phyloP scores from a whole-genome alignment of 495 filamentous ascomycete species.

The Tuber umbilicatum region DNA sequence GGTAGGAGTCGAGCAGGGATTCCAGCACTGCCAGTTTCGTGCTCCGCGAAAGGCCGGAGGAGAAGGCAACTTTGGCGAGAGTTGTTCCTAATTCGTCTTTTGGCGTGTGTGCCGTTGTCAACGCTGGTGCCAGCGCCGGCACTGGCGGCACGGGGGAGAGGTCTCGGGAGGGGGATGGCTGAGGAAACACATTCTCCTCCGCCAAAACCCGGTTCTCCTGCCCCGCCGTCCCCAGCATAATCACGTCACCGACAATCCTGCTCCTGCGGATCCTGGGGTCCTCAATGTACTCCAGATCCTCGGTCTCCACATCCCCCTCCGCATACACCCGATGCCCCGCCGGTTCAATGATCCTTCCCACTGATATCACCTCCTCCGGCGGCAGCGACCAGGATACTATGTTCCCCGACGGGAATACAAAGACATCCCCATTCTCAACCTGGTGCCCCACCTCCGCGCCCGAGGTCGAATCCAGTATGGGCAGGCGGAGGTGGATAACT shows the following conservation, averaged over 20 bases:
- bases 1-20: constrained; percentile 70
- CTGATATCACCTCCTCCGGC: constrained; percentile 58
- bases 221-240: constrained; percentile 72
- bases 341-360: constrained; percentile 67
- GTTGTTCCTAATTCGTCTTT: constrained; percentile 52
- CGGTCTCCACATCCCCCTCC: constrained; percentile 63
- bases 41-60: constrained; percentile 83
- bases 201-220: constrained; percentile 23
- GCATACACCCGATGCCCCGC: constrained; percentile 68
- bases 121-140: neutral
- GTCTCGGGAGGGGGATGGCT: neutral
- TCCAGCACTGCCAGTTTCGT: constrained; percentile 97
- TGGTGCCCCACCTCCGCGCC: neutral
- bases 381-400: constrained; percentile 84
- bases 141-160: neutral
- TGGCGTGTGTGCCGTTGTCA: neutral
- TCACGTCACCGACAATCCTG: constrained; percentile 78
- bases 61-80: constrained; percentile 91
- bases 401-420: constrained; percentile 96
- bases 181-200: constrained; percentile 9
- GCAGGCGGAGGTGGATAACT: constrained; percentile 34
- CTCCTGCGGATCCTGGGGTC: constrained; percentile 69
- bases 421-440: constrained; percentile 67
- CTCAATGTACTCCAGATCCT: constrained; percentile 81
- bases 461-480: constrained; percentile 3